Base-by-base conservation (phyloP, 2,329 filamentous ascomycete species). In the Fusarium newnesense region DNA sequence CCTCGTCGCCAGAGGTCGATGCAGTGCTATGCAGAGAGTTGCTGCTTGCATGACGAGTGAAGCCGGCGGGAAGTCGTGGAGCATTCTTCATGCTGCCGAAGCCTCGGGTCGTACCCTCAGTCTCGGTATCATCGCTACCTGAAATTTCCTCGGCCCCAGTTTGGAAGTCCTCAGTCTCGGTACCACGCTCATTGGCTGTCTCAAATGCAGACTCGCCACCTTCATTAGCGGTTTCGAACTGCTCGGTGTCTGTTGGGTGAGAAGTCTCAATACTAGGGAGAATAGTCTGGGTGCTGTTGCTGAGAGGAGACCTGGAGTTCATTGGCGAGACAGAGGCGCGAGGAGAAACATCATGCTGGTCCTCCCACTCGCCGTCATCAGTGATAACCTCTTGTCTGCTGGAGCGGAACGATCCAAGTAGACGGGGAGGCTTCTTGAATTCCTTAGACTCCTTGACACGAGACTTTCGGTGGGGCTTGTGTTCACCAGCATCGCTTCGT, bases 121-220 rank as follows among this genome's bases (percentile, higher is more conserved):
- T 98, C 83, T 98, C 96, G 2, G 95, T 98, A 83, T 97, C 96
- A 74, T 94, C 94, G 64, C 90, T 93, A 78, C 92, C 95, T 21
- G 88, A 88, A 59, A 91, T 83, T 28, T 94, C 93, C 76, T 98
- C 96, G 21, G 91, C 90, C n/a, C 94, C 95, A 8, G 96, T 98
- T 80, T 97, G 93, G 89, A 98, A 98, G 72, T 94, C 94, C 75
- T 98, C 96, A 16, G 95, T 97, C 83, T 97, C 95, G 1, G 94
- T 97, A 18, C 86, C 89, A 34, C 91, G 90, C 82, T 98, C 96
- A 77, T 97, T 94, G 30, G 89, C 90, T 4, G 89, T 91, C 78
- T 91, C 89, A 70, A 91, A 91, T 13, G 87, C 89, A 26, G 87
- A 89, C 70, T 92, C 90, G 73, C 87, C 90, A 3, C 89, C 90